Base-by-base conservation (phyloP, 1,139 yeast genomes). In the Scheffersomyces insectosa region DNA sequence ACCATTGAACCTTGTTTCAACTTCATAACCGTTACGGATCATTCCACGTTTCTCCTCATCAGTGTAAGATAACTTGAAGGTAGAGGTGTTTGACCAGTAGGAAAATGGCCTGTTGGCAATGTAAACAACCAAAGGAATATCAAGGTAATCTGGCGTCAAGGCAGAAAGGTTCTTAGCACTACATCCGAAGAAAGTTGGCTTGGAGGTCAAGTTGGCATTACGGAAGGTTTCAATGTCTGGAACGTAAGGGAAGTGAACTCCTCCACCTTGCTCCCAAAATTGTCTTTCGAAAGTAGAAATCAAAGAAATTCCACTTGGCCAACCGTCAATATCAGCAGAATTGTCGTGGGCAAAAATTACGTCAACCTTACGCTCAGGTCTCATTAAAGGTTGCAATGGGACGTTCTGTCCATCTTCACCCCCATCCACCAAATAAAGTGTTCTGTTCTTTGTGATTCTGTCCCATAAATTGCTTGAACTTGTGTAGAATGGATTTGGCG, bases 11-110 rank as follows among this genome's bases (percentile, higher is more conserved):
- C 89, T 80, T 1, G 96, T 76, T 23, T 86, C 81, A 33, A 81
- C 79, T 61, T 86, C 93, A 62, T 84, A 89, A 10, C 97, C 97
- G 62, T 90, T 90, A 54, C 75, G 69, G 49, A 89, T 80, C 70
- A 89, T 75, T 1, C 75, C 72, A 36, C 70, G 63, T 55, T 82
- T 80, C 55, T 85, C 88, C 1, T 70, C 67, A 38, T 76, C 74
- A 2, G 71, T 64, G 41, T 54, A 59, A 1, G 45, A 39, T 32
- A 57, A 43, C 45, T 57, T 48, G 46, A 44, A 41, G 1, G 61
- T 52, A 37, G 57, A 47, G 11, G 54, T 48, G 43, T 59, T 59
- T 25, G 58, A 46, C 43, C 40, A 48, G 42, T 41, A 55, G 35
- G 53, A 45, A 35, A 50, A 58, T 3, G 62, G 63, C 15, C 62